Evolutionary conservation across 345 rosid genomes (phyloP), one percentile per base, ranked within the genome.

Genomic region (Sisymbrium altissimum): DNA sequence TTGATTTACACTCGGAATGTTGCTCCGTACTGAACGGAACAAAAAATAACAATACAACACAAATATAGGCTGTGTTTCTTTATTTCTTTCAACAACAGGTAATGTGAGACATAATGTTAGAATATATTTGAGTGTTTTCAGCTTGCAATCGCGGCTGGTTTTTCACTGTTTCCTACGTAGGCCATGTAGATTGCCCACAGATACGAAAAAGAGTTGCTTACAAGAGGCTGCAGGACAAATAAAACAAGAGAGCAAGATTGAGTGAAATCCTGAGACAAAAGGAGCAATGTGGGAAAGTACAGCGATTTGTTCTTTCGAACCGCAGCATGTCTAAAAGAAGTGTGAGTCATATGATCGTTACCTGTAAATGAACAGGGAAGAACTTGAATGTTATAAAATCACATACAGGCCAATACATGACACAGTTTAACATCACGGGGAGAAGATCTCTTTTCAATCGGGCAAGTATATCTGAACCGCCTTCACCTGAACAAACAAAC

Each of bases 361-460:
- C 98, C 97, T 89, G 98, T 75, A 93, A 79, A 75, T 84, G 94
- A 63, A 93, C 90, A 2, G 96, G 97, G 54, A 84, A 71, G 83
- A 87, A 91, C 64, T 66, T 86, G 79, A 85, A 91, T 7, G 93
- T 91, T 78, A 93, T 84, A 40, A 93, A 93, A 83, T 93, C 98
- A 63, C 97, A 91, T 3, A 84, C 0, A 14, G 97, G 94, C 97
- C 98, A 91, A 80, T 90, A 93, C 89, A 89, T 84, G 46, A 86
- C 74, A 21, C 94, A 35, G 38, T 35, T 35, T 35, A 35, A 94
- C 85, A 91, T 3, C 12, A 96, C 88, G 0, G 97, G 94, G 23
- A 89, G 53, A 66, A 89, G 71, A 80, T 89, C 97, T 27, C 97
- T 80, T 77, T 85, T 86, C 74, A 93, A 75, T 64, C 96, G 83